Base-by-base conservation (phyloP, 176 grass and related monocot species). In the Aechmea fasciata region DNA sequence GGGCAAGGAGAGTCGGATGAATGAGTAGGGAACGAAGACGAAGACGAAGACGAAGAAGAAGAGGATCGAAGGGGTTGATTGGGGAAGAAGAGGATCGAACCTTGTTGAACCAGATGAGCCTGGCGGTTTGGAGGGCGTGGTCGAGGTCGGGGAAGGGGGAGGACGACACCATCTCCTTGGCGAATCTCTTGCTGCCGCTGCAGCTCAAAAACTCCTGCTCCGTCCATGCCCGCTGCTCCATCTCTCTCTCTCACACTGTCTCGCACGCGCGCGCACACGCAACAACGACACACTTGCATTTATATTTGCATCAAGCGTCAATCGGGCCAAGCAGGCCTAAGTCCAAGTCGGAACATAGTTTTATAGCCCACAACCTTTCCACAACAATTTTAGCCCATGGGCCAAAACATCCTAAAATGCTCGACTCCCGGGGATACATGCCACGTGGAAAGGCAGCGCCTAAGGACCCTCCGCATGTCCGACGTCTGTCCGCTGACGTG, bases 91-190 rank as follows among this genome's bases (percentile, higher is more conserved):
- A 47, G 4, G 19, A 11, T 8, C 78, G 15, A 17, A 97, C 94
- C 82, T 92, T 76, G 63, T 93, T 67, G 51, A 99, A 80, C 94
- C 94, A 99, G 82, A 99, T 99, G 76, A 85, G 73, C 33, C 89
- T 76, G 61, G 94, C 89, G 49, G 77, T 29, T n/a, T 79, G 69
- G 74, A 88, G 26, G 19, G 89, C 84, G 75, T 87, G 77, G 17
- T 85, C 29, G 29, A 92, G 86, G 69, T 85, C 77, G 14, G 80
- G 15, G 77, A 97, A 92, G 62, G 89, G 86, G 53, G 86, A 88
- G 2, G 94, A 74, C 10, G 86, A 61, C 6, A 71, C 84, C 82
- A 99, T 82, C 65, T 85, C 87, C 54, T 73, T 78, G 50, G 82
- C 84, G 74, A 97, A 92, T 48, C 77, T 85, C 10, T 73, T 79